Conservation (phyloP, 2,329 filamentous ascomycete species). For the Epichloe gansuensis region DNA sequence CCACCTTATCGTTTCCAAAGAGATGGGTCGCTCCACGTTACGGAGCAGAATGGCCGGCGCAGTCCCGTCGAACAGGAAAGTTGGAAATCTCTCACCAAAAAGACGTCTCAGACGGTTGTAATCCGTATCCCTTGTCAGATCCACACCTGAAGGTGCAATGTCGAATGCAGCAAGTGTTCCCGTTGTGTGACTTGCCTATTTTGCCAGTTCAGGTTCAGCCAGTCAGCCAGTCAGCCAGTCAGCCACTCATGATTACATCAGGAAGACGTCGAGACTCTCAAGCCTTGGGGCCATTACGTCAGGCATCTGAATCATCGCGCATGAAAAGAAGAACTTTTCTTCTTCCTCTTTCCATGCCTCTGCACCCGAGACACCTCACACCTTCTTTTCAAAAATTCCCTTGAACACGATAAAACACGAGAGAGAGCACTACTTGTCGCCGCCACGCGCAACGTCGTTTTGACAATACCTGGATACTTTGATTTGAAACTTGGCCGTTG, state of each 20-base stretch:
- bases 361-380: too few relatives aligned
- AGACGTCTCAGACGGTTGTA: too few relatives aligned
- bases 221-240: background rate
- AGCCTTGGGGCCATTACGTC: background rate
- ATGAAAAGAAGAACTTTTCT: too few relatives aligned
- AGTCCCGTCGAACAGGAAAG: background rate
- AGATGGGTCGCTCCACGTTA: background rate
- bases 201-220: background rate
- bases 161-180: background rate
- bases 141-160: background rate
- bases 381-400: too few relatives aligned
- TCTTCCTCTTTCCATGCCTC: too few relatives aligned
- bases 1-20: too few relatives aligned
- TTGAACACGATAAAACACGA: too few relatives aligned
- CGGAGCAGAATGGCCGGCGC: background rate
- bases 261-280: background rate
- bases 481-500: background rate
- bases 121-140: background rate
- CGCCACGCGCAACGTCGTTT: too few relatives aligned
- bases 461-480: too few relatives aligned
- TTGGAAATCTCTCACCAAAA: too few relatives aligned
- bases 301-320: background rate
- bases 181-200: background rate
- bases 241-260: constrained; percentile 2
- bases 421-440: too few relatives aligned